Percentiles rank a stretch among this genome's conserved stretches.
phyloP scores from a whole-genome alignment of 1,139 yeast genomes.

The Hanseniaspora sp. region DNA sequence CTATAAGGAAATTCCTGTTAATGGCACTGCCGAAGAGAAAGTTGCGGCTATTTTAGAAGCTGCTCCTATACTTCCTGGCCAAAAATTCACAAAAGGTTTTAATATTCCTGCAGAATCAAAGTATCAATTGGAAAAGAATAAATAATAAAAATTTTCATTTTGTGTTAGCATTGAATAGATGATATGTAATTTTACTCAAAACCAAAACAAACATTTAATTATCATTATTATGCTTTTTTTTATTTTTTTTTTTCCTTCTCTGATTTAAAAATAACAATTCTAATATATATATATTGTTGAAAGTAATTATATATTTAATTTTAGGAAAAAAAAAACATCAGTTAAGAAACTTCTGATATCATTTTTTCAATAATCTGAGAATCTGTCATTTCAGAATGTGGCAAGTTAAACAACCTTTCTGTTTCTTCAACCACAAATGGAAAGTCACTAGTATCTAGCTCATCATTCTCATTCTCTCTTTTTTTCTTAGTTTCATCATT shows the following conservation, averaged over 20 bases:
- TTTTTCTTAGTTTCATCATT: not conserved
- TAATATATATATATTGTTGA: no score
- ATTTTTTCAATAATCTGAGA: not conserved
- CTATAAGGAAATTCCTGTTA: conserved; percentile 46
- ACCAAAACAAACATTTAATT: no score
- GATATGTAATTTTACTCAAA: no score
- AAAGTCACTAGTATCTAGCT: conserved; percentile 15
- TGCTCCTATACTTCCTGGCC: conserved; percentile 74
- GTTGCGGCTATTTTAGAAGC: conserved; percentile 46
- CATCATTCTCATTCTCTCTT: conserved; percentile 18
- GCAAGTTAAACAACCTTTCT: not conserved
- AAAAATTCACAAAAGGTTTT: conserved; percentile 49
- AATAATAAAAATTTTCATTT: not conserved
- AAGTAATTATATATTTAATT: not conserved
- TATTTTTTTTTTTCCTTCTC: no score
- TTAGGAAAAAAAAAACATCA: not conserved
- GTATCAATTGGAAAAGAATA: conserved; percentile 26
- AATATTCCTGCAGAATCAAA: conserved; percentile 59
- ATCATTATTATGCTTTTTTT: not conserved
- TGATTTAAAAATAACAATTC: no score
- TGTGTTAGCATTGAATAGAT: no score
- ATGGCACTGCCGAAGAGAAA: conserved; percentile 40
- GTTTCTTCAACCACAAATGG: conserved; percentile 5
- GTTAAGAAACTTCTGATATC: not conserved
- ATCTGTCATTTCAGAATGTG: conserved; percentile 20